Conservation (phyloP, 768 basidiomycete species). For the Leucosporidium yakuticum region DNA sequence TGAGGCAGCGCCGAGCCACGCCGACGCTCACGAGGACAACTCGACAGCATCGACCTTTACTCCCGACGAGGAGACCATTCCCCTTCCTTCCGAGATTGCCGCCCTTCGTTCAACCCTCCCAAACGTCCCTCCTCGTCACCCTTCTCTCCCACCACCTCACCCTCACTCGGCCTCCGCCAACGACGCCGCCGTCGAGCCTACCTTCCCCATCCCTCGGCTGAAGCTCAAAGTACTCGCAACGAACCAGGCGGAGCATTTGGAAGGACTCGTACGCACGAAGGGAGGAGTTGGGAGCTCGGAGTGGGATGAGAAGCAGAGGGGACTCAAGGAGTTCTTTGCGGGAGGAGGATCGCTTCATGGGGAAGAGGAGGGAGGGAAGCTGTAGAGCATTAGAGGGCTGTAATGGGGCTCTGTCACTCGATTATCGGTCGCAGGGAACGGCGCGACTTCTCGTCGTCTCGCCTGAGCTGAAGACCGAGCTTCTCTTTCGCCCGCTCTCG, state of each 20-base stretch:
- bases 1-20: too few species aligned
- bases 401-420: background rate
- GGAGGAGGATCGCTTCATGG: conserved; percentile 36
- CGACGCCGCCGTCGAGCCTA: conserved; percentile 12
- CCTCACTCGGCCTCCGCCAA: background rate
- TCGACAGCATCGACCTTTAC: too few species aligned
- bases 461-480: background rate
- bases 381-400: background rate
- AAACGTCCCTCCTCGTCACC: conserved; percentile 20
- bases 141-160: conserved; percentile 5
- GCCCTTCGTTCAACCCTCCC: conserved; percentile 15
- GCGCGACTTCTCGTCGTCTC: background rate
- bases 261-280: conserved; percentile 43
- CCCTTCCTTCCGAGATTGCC: background rate
- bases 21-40: too few species aligned
- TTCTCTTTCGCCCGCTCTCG: background rate
- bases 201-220: conserved; percentile 5
- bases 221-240: conserved; percentile 34
- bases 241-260: conserved; percentile 44
- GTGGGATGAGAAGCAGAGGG: conserved; percentile 45
- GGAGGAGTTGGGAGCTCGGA: conserved; percentile 46
- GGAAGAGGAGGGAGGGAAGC: background rate
- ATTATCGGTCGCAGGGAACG: background rate
- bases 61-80: too few species aligned
- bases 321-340: conserved; percentile 45